Conservation (phyloP, 306 rosid species). For the Cajanus cajan region DNA sequence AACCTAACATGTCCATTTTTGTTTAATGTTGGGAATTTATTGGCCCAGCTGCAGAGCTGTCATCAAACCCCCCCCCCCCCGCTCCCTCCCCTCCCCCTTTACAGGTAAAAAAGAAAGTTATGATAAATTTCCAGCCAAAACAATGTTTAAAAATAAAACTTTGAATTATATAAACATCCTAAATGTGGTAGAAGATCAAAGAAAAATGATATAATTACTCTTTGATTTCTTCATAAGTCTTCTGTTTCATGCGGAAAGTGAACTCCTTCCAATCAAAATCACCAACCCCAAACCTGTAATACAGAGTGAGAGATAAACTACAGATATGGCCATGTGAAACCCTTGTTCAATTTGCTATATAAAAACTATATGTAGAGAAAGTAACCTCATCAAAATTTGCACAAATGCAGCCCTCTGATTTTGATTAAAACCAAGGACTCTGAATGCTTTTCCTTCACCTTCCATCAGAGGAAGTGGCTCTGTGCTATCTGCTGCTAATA, state of each 20-base stretch:
- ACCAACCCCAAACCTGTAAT: conserved; percentile 91
- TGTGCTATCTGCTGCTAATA: conserved; percentile 65
- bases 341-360: conserved; percentile 24
- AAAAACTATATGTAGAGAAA: conserved; percentile 7
- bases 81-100: too few species aligned
- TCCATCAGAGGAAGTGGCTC: conserved; percentile 96
- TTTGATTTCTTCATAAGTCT: conserved; percentile 82
- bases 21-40: conserved; percentile 13
- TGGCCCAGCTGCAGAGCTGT: background rate
- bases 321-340: conserved; percentile 28
- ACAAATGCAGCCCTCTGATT: conserved; percentile 96
- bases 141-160: background rate
- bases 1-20: background rate
- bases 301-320: conserved; percentile 33
- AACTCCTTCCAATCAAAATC: conserved; percentile 95
- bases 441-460: conserved; percentile 95
- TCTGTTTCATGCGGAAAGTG: conserved; percentile 83
- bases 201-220: conserved; percentile 53
- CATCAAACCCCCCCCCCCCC: background rate
- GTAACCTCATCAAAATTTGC: conserved; percentile 92
- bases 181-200: conserved; percentile 24
- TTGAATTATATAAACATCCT: conserved; percentile 5
- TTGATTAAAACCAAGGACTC: conserved; percentile 96
- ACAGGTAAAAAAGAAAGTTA: background rate
- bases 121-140: background rate